phyloP scores from a whole-genome alignment of 2,329 filamentous ascomycete genomes.

The Colletotrichum cordylinicola region DNA sequence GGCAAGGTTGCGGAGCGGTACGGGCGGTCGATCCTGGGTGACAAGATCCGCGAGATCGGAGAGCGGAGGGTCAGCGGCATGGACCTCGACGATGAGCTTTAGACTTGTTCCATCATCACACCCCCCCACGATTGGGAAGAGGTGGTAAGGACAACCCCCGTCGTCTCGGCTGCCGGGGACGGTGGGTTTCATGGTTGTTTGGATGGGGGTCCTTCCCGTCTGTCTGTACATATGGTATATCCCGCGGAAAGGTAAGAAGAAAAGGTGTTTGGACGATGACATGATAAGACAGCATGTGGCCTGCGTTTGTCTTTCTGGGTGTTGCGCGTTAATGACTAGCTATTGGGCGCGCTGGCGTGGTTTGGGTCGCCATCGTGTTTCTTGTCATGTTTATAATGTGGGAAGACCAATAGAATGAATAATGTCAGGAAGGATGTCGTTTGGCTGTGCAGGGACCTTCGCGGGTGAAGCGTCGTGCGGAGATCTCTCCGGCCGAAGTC shows the following conservation, averaged over 20 bases:
- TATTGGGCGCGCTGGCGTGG: neutral
- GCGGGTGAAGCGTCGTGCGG: neutral
- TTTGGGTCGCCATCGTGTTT: neutral
- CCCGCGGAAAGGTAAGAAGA: neutral
- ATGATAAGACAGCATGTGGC: conserved; percentile 3
- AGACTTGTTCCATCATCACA: neutral
- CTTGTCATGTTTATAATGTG: conserved; percentile 5
- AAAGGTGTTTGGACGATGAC: conserved; percentile 14
- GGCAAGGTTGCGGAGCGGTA: conserved; percentile 89
- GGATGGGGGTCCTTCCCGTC: conserved; percentile 8
- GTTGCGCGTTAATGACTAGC: conserved; percentile 13
- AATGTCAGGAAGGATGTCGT: neutral
- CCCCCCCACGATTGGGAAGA: neutral
- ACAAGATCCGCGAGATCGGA: conserved; percentile 88
- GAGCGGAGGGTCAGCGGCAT: conserved; percentile 71
- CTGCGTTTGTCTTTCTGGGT: conserved; percentile 2
- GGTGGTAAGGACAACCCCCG: neutral
- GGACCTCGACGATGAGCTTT: conserved; percentile 53
- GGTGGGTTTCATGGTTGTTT: conserved; percentile 8
- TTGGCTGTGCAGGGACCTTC: neutral
- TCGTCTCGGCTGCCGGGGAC: neutral
- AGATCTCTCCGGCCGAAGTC: neutral
- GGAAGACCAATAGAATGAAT: neutral
- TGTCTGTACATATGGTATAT: neutral
- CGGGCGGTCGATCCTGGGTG: conserved; percentile 77